Evolutionary conservation across 129 eudicot species (phyloP).

Genomic region (Chrysanthemum seticuspe): DNA sequence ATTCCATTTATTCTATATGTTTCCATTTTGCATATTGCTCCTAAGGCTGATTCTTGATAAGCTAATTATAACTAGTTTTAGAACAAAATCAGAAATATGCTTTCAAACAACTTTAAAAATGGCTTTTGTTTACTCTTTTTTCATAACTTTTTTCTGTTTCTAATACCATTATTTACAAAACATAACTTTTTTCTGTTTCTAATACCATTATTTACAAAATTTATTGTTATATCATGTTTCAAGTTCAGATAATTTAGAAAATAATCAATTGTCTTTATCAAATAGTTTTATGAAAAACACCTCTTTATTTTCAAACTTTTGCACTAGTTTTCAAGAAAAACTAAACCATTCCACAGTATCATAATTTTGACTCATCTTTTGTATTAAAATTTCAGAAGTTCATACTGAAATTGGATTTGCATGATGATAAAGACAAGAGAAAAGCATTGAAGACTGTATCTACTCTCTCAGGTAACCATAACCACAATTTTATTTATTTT

Average conservation of each 20-base stretch:
- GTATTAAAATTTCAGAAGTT: conserved; percentile 45
- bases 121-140: too few species aligned
- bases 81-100: conserved; percentile 10
- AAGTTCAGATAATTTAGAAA: conserved; percentile 2
- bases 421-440: conserved; percentile 71
- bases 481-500: background rate
- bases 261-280: background rate
- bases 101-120: background rate
- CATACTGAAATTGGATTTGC: conserved; percentile 73
- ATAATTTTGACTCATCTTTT: conserved; percentile 9
- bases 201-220: background rate
- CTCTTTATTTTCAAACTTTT: conserved; percentile 8
- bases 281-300: background rate
- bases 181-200: too few species aligned
- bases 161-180: too few species aligned
- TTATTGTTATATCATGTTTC: background rate
- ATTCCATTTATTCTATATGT: conserved; percentile 23
- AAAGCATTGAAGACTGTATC: conserved; percentile 78
- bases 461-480: conserved; percentile 62
- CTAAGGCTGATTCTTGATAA: background rate
- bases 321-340: background rate
- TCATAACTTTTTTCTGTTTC: background rate
- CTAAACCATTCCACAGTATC: background rate
- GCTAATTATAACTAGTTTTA: conserved; percentile 12
- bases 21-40: conserved; percentile 15